Percentiles rank a stretch among this genome's conserved stretches.
phyloP scores from a whole-genome alignment of 2,329 filamentous ascomycete species.

The Trichothecium sympodiale region DNA sequence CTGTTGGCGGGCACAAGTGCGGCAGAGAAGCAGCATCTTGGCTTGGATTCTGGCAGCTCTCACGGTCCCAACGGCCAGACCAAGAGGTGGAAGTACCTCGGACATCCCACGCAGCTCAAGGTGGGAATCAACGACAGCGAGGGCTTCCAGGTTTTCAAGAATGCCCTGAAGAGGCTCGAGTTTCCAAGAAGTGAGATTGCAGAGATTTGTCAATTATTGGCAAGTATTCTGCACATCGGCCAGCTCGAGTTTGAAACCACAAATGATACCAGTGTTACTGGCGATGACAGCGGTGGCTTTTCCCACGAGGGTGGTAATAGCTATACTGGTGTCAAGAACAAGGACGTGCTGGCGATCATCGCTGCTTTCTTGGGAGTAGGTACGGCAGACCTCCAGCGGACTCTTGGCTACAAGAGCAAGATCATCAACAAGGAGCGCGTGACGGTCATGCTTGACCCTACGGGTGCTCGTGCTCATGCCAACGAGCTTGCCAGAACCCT shows the following conservation, averaged over 20 bases:
- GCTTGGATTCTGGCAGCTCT: constrained; percentile 39
- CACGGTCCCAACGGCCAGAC: constrained; percentile 39
- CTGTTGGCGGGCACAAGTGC: constrained; percentile 82
- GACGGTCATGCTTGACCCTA: constrained; percentile 95
- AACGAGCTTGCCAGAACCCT: constrained; percentile 89
- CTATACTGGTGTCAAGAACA: constrained; percentile 83
- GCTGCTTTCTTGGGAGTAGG: constrained; percentile 91
- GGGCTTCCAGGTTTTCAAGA: constrained; percentile 97
- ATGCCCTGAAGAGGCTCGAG: constrained; percentile 83
- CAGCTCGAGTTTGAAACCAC: constrained; percentile 88
- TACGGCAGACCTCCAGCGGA: constrained; percentile 70
- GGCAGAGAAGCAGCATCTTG: constrained; percentile 80
- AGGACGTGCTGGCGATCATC: constrained; percentile 73
- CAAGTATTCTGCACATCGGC: constrained; percentile 90
- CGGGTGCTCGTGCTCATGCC: constrained; percentile 79
- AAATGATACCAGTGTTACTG: constrained; percentile 65
- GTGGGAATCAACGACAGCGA: constrained; percentile 93
- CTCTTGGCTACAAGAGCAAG: constrained; percentile 91
- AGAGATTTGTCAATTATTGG: constrained; percentile 90
- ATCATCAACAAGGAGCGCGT: constrained; percentile 92
- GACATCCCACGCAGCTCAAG: constrained; percentile 92
- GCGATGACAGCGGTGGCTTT: constrained; percentile 90
- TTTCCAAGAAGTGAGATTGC: constrained; percentile 90
- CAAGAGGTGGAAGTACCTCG: constrained; percentile 91
- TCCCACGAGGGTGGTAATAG: constrained; percentile 87